phyloP scores from a whole-genome alignment of 441 rosid genomes.

The Jatropha multifida region DNA sequence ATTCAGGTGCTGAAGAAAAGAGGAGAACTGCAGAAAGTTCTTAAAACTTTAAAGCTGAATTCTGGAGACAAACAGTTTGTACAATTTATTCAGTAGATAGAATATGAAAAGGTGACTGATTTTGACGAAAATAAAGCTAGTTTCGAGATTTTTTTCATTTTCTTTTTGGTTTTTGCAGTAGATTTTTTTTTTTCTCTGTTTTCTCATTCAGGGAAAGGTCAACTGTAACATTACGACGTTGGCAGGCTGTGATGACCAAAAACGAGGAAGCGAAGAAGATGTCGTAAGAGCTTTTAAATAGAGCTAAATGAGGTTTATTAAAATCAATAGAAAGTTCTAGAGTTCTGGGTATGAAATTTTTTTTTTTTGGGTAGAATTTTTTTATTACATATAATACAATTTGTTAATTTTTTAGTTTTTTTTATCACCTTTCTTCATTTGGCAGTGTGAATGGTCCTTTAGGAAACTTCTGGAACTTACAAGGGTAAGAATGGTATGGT shows the following conservation, averaged over 20 bases:
- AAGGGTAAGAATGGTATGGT: slow-evolving; percentile 16
- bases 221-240: neutral
- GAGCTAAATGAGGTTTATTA: neutral
- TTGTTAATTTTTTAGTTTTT: no score
- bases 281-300: neutral
- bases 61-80: neutral
- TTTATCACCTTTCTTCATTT: slow-evolving; percentile 7
- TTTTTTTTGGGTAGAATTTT: neutral
- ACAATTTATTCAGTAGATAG: neutral
- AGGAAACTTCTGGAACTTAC: slow-evolving; percentile 54
- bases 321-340: slow-evolving; percentile 42
- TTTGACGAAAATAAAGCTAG: neutral
- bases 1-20: neutral
- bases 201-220: neutral
- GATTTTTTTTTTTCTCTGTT: neutral
- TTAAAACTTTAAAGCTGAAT: neutral
- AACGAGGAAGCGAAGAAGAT: neutral
- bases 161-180: neutral
- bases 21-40: neutral
- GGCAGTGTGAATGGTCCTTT: slow-evolving; percentile 15
- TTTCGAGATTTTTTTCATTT: neutral
- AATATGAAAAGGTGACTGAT: neutral
- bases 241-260: neutral
- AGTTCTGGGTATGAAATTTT: slow-evolving; percentile 5
- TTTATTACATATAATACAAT: neutral